These are phyloP conservation scores for Metarhizium sp. DNA, from an alignment of 2,329 filamentous ascomycete genomes.

Conservation along the genomic window DNA sequence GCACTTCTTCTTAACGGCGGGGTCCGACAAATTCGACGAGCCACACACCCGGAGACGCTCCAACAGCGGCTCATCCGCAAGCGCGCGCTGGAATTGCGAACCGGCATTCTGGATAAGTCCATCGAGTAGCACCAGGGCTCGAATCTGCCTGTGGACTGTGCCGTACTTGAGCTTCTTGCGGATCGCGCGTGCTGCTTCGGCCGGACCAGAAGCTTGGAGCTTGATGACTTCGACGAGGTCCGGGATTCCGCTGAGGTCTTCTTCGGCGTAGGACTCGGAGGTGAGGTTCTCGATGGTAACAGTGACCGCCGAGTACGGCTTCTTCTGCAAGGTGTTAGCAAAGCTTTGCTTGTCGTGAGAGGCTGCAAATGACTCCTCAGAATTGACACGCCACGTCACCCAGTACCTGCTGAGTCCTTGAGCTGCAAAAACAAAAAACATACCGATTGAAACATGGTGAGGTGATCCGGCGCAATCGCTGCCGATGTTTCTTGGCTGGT, in stretches of 20 bases:
- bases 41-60: slow-evolving; percentile 85
- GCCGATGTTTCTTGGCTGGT: not conserved
- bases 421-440: slow-evolving; percentile 4
- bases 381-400: too few relatives aligned
- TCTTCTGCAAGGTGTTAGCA: slow-evolving; percentile 30
- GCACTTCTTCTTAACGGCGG: slow-evolving; percentile 80
- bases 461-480: not conserved
- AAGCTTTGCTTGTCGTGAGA: too few relatives aligned
- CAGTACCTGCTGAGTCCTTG: too few relatives aligned
- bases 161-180: slow-evolving; percentile 99
- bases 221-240: slow-evolving; percentile 92
- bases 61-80: slow-evolving; percentile 83
- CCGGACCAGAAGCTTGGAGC: slow-evolving; percentile 76
- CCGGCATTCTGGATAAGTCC: slow-evolving; percentile 93
- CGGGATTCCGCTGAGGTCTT: slow-evolving; percentile 84
- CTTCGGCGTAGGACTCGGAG: slow-evolving; percentile 79
- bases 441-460: slow-evolving; percentile 22
- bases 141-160: slow-evolving; percentile 82
- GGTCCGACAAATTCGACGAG: slow-evolving; percentile 75
- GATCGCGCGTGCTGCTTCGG: slow-evolving; percentile 82
- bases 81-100: slow-evolving; percentile 72
- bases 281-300: slow-evolving; percentile 88
- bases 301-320: slow-evolving; percentile 88
- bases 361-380: too few relatives aligned
- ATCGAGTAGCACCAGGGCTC: slow-evolving; percentile 81